Evolutionary conservation across 345 rosid genomes (phyloP), one percentile per base, ranked within the genome.

Genomic region (Eucalyptus albens): DNA sequence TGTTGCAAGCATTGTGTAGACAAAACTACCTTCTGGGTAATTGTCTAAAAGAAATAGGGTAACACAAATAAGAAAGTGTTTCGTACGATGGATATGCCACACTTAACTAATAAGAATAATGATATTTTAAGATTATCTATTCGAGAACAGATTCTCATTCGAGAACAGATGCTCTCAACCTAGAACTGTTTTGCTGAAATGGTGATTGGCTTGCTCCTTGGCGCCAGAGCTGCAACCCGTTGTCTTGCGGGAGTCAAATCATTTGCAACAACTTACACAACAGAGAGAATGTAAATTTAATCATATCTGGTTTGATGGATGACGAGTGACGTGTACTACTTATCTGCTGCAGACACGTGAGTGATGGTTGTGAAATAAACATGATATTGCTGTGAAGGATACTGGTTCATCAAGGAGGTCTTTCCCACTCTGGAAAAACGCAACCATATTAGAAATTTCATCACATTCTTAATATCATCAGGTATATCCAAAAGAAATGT

Each of bases 321-420:
- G 85, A 77, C 13, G 47, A 40, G 85, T 19, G 82, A 33, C 11
- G 82, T 3, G 29, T 6, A 40, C 29, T 40, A 40, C 16, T 77
- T 40, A 77, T 77, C 85, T 11, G 47, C 47, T 37, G 13, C 85
- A 21, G 85, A 40, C 85, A 40, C 4, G 85, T 40, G 47, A 77
- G 16, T 2, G 85, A 77, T 40, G 85, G 47, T 40, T 19, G 85
- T 12, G 47, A 77, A 77, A 77, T 21, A 40, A 77, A 77, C 85
- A 60, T 11, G 1, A 31, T 27, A 67, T 9, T 65, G 83, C 60
- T 47, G 50, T n/a, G 88, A 51, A 88, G 98, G 97, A 97, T 96
- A 96, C 99, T 92, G 99, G 90, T 96, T 96, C 99, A 95, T 94
- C 95, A 96, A 89, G 44, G 98, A 97, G 16, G 98, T 96, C 95